These are phyloP conservation scores for Lathyrus tuberosus DNA, from an alignment of 306 rosid genomes.

Conservation along the genomic window DNA sequence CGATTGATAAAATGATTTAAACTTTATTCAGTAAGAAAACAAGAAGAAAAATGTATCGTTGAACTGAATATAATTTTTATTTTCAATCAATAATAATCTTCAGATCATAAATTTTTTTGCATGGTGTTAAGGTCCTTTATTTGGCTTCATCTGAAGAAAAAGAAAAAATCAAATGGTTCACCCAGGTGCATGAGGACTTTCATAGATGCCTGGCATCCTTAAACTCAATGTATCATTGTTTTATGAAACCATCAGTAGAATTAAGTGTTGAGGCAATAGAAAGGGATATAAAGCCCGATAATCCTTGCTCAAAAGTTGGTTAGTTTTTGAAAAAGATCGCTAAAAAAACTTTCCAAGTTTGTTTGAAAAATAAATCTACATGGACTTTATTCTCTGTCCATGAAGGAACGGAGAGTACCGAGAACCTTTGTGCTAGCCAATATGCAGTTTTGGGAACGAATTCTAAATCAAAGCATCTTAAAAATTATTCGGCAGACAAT, in stretches of 20 bases:
- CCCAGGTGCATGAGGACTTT: too few relatives aligned
- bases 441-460: constrained; percentile 53
- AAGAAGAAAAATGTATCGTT: too few relatives aligned
- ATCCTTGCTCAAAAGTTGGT: constrained; percentile 75
- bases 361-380: constrained; percentile 61
- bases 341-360: constrained; percentile 64
- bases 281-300: constrained; percentile 58
- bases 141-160: constrained; percentile 67
- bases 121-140: constrained; percentile 96
- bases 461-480: constrained; percentile 49
- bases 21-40: too few relatives aligned
- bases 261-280: too few relatives aligned
- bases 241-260: constrained; percentile 72
- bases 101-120: too few relatives aligned
- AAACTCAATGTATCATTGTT: too few relatives aligned
- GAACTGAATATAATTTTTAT: too few relatives aligned
- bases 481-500: constrained; percentile 50
- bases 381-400: constrained; percentile 49
- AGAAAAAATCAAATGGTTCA: constrained; percentile 60
- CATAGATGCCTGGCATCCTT: too few relatives aligned
- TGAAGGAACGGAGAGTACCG: constrained; percentile 59
- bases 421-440: constrained; percentile 54
- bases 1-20: too few relatives aligned
- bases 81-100: too few relatives aligned
- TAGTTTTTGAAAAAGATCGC: constrained; percentile 66